These are phyloP conservation scores for Solanum hybrid DNA, from an alignment of 305 asterid species.

Conservation along the genomic window DNA sequence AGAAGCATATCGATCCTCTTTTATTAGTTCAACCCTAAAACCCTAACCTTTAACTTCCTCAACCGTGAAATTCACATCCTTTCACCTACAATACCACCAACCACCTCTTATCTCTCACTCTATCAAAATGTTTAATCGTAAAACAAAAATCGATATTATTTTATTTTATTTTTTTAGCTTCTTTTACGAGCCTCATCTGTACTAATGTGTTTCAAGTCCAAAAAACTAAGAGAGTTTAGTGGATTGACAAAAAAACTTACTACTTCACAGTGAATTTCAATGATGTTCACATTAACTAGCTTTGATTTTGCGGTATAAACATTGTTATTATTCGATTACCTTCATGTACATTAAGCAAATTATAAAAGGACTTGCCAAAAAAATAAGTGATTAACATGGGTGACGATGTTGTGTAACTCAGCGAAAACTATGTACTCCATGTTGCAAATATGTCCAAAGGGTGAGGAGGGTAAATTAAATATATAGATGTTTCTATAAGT, in stretches of 20 bases:
- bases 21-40: not conserved
- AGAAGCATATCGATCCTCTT: not conserved
- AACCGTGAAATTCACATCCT: not conserved
- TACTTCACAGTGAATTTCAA: not conserved
- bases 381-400: not conserved
- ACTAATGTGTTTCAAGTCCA: not conserved
- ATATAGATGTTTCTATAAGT: not conserved
- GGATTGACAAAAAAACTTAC: not conserved
- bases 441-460: not conserved
- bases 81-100: not conserved
- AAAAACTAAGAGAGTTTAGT: not conserved
- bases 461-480: not conserved
- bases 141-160: not conserved
- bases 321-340: not conserved
- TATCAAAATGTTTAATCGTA: not conserved
- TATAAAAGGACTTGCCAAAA: not conserved
- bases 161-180: not conserved
- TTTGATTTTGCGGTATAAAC: not conserved
- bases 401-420: not conserved
- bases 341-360: not conserved
- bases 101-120: not conserved
- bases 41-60: not conserved
- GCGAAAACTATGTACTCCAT: not conserved
- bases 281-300: not conserved
- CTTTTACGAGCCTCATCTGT: not conserved